phyloP scores from a whole-genome alignment of 2,329 filamentous ascomycete genomes.

The Rhynchosporium agropyri region DNA sequence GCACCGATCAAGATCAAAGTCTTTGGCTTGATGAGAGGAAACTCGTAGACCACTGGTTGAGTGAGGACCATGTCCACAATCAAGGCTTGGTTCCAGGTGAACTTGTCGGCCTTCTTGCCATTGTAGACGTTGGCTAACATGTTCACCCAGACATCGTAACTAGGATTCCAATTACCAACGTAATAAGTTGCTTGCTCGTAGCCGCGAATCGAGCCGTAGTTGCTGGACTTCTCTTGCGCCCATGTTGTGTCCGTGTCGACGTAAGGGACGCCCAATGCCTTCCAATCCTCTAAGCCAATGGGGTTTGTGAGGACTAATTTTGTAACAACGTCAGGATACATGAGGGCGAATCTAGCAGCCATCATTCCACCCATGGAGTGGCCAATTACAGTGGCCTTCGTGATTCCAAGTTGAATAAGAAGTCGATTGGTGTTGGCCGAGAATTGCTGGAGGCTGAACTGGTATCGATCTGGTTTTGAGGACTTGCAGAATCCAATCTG shows the following conservation, averaged over 20 bases:
- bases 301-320: conserved; percentile 54
- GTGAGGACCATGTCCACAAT: conserved; percentile 59
- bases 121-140: conserved; percentile 58
- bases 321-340: conserved; percentile 50
- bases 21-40: conserved; percentile 48
- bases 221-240: conserved; percentile 46
- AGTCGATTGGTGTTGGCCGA: conserved; percentile 54
- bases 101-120: conserved; percentile 47
- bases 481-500: conserved; percentile 62
- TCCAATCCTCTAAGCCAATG: conserved; percentile 28
- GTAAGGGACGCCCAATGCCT: conserved; percentile 52
- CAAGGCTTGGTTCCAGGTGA: conserved; percentile 52
- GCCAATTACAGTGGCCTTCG: conserved; percentile 52
- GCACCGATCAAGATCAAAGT: conserved; percentile 55
- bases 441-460: conserved; percentile 56
- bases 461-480: conserved; percentile 53
- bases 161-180: conserved; percentile 50
- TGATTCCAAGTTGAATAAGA: conserved; percentile 48
- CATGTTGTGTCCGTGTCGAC: conserved; percentile 47
- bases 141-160: conserved; percentile 57
- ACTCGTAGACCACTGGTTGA: conserved; percentile 54
- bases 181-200: conserved; percentile 55
- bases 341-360: conserved; percentile 53
- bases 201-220: conserved; percentile 48
- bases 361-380: conserved; percentile 61